These are phyloP conservation scores for Solanum aculeatissimum DNA, from an alignment of 305 asterid species.

Conservation along the genomic window DNA sequence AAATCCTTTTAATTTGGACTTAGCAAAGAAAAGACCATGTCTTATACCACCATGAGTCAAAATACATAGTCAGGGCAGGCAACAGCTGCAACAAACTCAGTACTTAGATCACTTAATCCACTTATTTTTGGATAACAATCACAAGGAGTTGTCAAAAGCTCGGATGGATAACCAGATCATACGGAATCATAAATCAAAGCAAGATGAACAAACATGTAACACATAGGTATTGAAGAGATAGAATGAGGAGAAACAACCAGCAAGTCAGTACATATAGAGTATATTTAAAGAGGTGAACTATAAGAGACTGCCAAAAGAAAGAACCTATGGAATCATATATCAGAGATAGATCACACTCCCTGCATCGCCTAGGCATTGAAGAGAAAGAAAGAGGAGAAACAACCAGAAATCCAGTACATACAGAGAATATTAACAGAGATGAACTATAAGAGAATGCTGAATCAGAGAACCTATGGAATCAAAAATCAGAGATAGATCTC, in stretches of 20 bases:
- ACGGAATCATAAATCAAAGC: background rate
- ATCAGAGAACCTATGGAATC: background rate
- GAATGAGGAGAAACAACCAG: background rate
- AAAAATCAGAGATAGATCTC: background rate
- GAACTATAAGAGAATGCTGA: background rate
- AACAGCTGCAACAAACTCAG: background rate
- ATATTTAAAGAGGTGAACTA: background rate
- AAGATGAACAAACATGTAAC: background rate
- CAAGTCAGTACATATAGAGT: background rate
- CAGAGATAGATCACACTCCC: background rate
- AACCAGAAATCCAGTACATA: background rate
- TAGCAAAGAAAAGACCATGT: background rate
- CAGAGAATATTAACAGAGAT: background rate
- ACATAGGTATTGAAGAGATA: background rate
- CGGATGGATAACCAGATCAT: background rate
- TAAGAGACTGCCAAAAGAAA: background rate
- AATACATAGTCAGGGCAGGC: background rate
- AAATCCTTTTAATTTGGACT: background rate
- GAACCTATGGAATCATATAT: background rate
- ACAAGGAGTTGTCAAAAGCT: background rate
- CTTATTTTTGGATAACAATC: background rate
- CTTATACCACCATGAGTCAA: background rate
- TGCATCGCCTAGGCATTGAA: background rate
- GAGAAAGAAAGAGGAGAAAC: background rate
- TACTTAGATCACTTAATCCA: background rate